Conservation (phyloP, 768 basidiomycete species). For the Lentinula lateritia region DNA sequence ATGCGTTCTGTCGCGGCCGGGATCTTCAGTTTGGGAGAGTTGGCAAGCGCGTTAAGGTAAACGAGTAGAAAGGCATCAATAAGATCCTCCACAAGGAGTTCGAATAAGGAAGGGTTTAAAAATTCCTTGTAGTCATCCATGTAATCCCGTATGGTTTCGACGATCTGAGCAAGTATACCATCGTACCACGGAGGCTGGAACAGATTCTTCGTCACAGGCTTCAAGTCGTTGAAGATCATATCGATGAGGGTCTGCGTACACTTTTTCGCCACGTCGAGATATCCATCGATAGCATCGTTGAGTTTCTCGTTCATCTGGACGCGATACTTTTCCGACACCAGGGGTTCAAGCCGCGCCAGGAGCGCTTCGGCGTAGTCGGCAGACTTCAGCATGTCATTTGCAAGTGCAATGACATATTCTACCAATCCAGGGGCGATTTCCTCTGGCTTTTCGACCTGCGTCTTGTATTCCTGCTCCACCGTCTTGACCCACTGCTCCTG, state of each 20-base stretch:
- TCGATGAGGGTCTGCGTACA: constrained; percentile 93
- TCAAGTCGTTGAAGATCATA: constrained; percentile 92
- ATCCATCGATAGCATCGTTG: constrained; percentile 97
- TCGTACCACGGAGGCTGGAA: constrained; percentile 91
- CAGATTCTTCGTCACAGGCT: constrained; percentile 76
- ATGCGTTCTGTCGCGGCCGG: constrained; percentile 82
- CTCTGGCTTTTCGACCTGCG: constrained; percentile 82
- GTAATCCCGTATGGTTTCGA: constrained; percentile 96
- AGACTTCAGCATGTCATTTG: constrained; percentile 95
- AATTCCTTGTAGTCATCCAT: constrained; percentile 92
- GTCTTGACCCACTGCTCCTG: constrained; percentile 86
- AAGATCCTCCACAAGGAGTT: constrained; percentile 88
- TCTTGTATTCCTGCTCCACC: constrained; percentile 81
- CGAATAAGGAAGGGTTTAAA: constrained; percentile 86
- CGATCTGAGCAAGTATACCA: constrained; percentile 77
- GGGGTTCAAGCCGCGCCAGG: constrained; percentile 77
- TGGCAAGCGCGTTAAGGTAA: constrained; percentile 84
- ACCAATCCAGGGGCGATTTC: constrained; percentile 84
- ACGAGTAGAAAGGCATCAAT: constrained; percentile 85
- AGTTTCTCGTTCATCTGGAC: constrained; percentile 76
- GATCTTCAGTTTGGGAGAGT: constrained; percentile 80
- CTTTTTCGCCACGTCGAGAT: constrained; percentile 96
- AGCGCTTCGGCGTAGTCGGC: constrained; percentile 92
- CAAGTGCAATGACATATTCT: constrained; percentile 94
- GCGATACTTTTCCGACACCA: constrained; percentile 91